Evolutionary conservation across 2,329 filamentous ascomycete species (phyloP).

Genomic region (Pseudogymnoascus sp.): DNA sequence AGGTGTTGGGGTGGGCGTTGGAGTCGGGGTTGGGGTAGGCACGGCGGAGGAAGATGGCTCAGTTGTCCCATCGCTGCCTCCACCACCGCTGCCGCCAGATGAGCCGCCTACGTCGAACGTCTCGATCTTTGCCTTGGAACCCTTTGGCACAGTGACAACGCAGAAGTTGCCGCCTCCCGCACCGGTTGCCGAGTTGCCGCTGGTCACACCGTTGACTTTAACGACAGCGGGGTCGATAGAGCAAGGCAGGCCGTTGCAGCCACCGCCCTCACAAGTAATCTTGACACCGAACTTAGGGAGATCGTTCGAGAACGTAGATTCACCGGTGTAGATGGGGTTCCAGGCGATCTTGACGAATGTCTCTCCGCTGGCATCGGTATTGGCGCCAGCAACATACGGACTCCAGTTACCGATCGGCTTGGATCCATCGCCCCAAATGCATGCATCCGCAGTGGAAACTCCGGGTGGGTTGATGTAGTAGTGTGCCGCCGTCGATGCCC

Average conservation of each 20-base stretch:
- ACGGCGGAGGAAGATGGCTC: slow-evolving; percentile 15
- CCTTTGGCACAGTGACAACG: slow-evolving; percentile 65
- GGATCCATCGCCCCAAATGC: slow-evolving; percentile 59
- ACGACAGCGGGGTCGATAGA: slow-evolving; percentile 54
- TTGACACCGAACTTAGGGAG: slow-evolving; percentile 60
- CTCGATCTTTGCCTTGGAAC: slow-evolving; percentile 58
- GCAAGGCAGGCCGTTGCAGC: slow-evolving; percentile 69
- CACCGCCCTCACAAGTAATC: slow-evolving; percentile 57
- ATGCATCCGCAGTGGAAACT: slow-evolving; percentile 49
- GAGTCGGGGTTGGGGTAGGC: slow-evolving; percentile 24
- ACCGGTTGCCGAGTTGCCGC: slow-evolving; percentile 45
- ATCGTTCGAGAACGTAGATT: slow-evolving; percentile 42
- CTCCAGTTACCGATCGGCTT: slow-evolving; percentile 67
- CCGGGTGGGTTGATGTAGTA: slow-evolving; percentile 76
- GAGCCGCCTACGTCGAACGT: slow-evolving; percentile 39
- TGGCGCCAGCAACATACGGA: slow-evolving; percentile 68
- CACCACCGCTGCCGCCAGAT: neutral
- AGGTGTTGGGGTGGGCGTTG: slow-evolving; percentile 16
- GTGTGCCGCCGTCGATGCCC: slow-evolving; percentile 65
- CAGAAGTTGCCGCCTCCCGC: slow-evolving; percentile 66
- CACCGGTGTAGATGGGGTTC: slow-evolving; percentile 64
- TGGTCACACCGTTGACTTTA: slow-evolving; percentile 50
- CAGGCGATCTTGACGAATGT: slow-evolving; percentile 70
- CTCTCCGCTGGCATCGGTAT: slow-evolving; percentile 54
- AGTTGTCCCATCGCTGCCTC: neutral